Evolutionary conservation across 2,329 filamentous ascomycete species (phyloP), one percentile per base, ranked within the genome.

Genomic region (Arthrinium puccinioides): DNA sequence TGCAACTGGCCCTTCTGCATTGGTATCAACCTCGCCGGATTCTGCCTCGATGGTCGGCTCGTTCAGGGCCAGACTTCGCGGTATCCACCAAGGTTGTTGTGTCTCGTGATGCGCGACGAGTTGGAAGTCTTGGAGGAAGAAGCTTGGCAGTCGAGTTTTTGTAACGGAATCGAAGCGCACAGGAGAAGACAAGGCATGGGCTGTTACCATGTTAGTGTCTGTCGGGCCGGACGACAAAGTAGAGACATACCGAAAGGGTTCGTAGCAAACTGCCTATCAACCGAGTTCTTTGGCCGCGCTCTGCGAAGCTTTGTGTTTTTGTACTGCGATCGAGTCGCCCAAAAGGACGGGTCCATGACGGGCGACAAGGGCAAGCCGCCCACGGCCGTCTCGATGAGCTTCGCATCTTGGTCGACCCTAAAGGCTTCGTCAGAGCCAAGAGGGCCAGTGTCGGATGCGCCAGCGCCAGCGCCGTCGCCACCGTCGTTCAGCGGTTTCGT

Each of bases 211-310:
- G n/a, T n/a, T n/a, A n/a, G n/a, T n/a, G n/a, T n/a, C n/a, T n/a
- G n/a, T n/a, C n/a, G n/a, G n/a, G n/a, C n/a, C n/a, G n/a, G n/a
- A n/a, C n/a, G n/a, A n/a, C n/a, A n/a, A n/a, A n/a, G n/a, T n/a
- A n/a, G n/a, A n/a, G n/a, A n/a, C n/a, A n/a, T 62, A 83, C 80
- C 83, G 47, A 75, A 87, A 3, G 79, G 67, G 45, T 84, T 88
- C 25, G 67, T 66, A 21, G 62, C 63, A 2, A 87, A 60, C 41
- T 74, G 70, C 39, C 64, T 66, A 50, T 81, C 75, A 41, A 86
- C 74, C 3, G 62, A 61, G 19, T 63, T 56, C 16, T 57, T 33
- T 8, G 40, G 58, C 54, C n/a, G 9, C n/a, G 21, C n/a, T 30
- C 30, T 52, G 24, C 40, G 60, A 1, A 54, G 49, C 40, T 66